Evolutionary conservation across 345 rosid genomes (phyloP).

Genomic region (Populus euphratica): DNA sequence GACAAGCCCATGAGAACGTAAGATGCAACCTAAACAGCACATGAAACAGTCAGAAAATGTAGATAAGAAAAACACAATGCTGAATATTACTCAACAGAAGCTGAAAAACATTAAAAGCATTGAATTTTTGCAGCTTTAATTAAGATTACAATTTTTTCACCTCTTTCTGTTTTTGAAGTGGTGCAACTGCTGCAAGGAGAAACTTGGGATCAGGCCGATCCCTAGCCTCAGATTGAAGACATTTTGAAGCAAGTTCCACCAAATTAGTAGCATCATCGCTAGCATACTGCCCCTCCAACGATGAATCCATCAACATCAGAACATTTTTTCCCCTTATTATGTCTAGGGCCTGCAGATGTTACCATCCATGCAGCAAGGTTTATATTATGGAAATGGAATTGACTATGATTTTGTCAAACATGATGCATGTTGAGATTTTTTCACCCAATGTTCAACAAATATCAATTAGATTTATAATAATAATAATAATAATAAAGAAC

Average conservation of each 20-base stretch:
- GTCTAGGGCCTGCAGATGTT: background rate
- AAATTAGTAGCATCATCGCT: conserved; percentile 1
- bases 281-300: conserved; percentile 2
- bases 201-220: conserved; percentile 6
- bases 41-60: background rate
- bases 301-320: conserved; percentile 1
- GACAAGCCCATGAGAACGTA: background rate
- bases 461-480: too few relatives aligned
- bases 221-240: conserved; percentile 8
- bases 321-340: background rate
- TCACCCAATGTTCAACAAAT: background rate
- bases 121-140: background rate
- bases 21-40: background rate
- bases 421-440: background rate
- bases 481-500: too few relatives aligned
- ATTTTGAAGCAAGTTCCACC: background rate
- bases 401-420: background rate
- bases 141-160: background rate
- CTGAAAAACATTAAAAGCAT: background rate
- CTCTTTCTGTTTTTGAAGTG: background rate
- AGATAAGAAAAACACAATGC: background rate
- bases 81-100: background rate
- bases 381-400: background rate
- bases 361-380: background rate
- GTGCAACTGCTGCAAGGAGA: background rate